These are phyloP conservation scores for Monosporascus sp. DNA, from an alignment of 2,329 filamentous ascomycete genomes.

Conservation along the genomic window DNA sequence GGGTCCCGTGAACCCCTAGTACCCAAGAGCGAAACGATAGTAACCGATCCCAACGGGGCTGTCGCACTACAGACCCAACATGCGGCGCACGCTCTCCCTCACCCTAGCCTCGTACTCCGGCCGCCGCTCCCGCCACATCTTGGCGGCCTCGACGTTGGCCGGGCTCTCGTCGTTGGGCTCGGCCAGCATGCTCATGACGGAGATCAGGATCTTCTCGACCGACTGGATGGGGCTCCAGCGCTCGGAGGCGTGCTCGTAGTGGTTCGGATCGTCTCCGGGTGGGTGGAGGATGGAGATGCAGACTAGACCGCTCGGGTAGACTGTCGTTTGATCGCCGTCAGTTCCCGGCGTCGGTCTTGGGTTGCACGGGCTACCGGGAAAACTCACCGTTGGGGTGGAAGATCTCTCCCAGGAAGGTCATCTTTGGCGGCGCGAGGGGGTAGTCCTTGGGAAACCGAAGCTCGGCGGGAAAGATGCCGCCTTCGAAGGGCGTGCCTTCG, in stretches of 20 bases:
- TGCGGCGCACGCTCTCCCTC: slow-evolving; percentile 72
- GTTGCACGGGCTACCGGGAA: not conserved
- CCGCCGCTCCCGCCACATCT: slow-evolving; percentile 88
- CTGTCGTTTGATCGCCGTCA: slow-evolving; percentile 37
- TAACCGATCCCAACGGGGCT: not conserved
- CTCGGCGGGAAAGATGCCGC: slow-evolving; percentile 91
- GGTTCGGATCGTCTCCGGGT: slow-evolving; percentile 94
- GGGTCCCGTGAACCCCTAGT: not conserved
- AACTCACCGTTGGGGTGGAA: slow-evolving; percentile 89
- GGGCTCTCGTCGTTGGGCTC: slow-evolving; percentile 97
- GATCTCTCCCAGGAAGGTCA: slow-evolving; percentile 91
- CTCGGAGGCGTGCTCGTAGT: slow-evolving; percentile 94
- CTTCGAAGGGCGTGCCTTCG: slow-evolving; percentile 92
- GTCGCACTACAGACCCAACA: slow-evolving; percentile 60
- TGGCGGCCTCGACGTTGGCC: slow-evolving; percentile 91
- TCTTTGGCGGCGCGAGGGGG: slow-evolving; percentile 89
- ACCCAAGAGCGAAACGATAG: not conserved
- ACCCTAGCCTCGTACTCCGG: slow-evolving; percentile 83
- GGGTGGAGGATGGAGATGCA: slow-evolving; percentile 98
- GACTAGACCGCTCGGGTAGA: slow-evolving; percentile 86
- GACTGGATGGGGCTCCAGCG: slow-evolving; percentile 96
- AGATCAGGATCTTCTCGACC: slow-evolving; percentile 95
- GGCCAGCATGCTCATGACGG: slow-evolving; percentile 96
- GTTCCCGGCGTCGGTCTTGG: not conserved
- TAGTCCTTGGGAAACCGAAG: slow-evolving; percentile 95